These are phyloP conservation scores for Alternaria consortialis DNA, from an alignment of 2,329 filamentous ascomycete species.

Conservation along the genomic window DNA sequence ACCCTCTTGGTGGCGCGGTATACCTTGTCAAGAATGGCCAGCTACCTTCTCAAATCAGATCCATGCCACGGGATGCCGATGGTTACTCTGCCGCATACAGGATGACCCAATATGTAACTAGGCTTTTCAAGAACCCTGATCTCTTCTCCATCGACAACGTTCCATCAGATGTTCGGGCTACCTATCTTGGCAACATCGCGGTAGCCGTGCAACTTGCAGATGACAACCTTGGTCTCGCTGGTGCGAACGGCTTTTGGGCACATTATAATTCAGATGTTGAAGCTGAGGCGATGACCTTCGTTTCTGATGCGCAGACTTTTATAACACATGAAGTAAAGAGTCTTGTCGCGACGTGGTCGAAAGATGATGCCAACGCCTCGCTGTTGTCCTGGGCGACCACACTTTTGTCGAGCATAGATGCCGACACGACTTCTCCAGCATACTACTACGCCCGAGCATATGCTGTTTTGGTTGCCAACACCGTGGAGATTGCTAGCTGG, in stretches of 20 bases:
- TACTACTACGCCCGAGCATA: slow-evolving; percentile 57
- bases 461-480: slow-evolving; percentile 48
- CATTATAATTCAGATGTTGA: slow-evolving; percentile 59
- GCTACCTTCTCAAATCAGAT: slow-evolving; percentile 30
- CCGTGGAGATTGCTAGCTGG: slow-evolving; percentile 55
- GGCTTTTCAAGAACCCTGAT: slow-evolving; percentile 61
- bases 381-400: slow-evolving; percentile 39
- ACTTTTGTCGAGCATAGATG: slow-evolving; percentile 34
- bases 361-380: slow-evolving; percentile 24
- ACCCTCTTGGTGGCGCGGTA: slow-evolving; percentile 73
- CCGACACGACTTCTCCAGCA: slow-evolving; percentile 33
- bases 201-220: slow-evolving; percentile 66
- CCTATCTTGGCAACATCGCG: slow-evolving; percentile 60
- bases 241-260: slow-evolving; percentile 64
- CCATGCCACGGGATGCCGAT: slow-evolving; percentile 67
- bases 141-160: slow-evolving; percentile 46
- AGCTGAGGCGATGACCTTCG: slow-evolving; percentile 62
- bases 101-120: slow-evolving; percentile 75
- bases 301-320: slow-evolving; percentile 60
- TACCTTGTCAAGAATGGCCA: slow-evolving; percentile 63
- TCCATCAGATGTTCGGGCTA: slow-evolving; percentile 26
- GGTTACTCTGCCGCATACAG: slow-evolving; percentile 78
- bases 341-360: slow-evolving; percentile 24
- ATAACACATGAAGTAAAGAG: slow-evolving; percentile 55
- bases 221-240: slow-evolving; percentile 67